phyloP scores from a whole-genome alignment of 1,139 yeast species.

The Candida mesenterica region DNA sequence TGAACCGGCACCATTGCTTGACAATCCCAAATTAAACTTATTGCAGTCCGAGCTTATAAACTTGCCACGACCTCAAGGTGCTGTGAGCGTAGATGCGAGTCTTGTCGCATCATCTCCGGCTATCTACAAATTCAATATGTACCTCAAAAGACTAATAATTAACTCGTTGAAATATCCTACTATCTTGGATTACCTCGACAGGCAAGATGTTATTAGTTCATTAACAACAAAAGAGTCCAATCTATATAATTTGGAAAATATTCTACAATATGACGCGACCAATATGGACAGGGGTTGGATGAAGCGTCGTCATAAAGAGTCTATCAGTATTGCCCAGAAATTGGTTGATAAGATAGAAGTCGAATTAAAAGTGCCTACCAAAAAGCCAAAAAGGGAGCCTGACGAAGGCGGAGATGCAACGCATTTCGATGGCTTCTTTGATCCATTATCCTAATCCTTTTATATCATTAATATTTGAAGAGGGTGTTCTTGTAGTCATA shows the following conservation, averaged over 20 bases:
- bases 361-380: slow-evolving; percentile 16
- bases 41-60: slow-evolving; percentile 12
- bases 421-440: slow-evolving; percentile 2
- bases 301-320: slow-evolving; percentile 10
- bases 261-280: slow-evolving; percentile 20
- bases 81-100: slow-evolving; percentile 13
- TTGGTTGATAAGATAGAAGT: slow-evolving; percentile 21
- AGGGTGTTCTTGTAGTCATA: slow-evolving; percentile 40
- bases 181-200: slow-evolving; percentile 21
- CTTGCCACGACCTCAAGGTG: slow-evolving; percentile 9
- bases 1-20: neutral
- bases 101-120: slow-evolving; percentile 33
- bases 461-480: slow-evolving; percentile 25
- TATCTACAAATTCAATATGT: slow-evolving; percentile 24
- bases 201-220: slow-evolving; percentile 25
- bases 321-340: slow-evolving; percentile 16
- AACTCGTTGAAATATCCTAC: slow-evolving; percentile 26
- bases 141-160: slow-evolving; percentile 24
- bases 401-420: slow-evolving; percentile 23
- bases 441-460: slow-evolving; percentile 1
- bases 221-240: slow-evolving; percentile 25
- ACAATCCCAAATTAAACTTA: slow-evolving; percentile 11
- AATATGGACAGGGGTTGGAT: slow-evolving; percentile 19
- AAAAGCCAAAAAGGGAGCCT: slow-evolving; percentile 11
- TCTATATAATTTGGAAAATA: slow-evolving; percentile 31